Percentiles rank a stretch among this genome's conserved stretches.
These are phyloP conservation scores for Podospora bellae-mahoneyi DNA, from an alignment of 495 filamentous ascomycete species.

Conservation along the genomic window DNA sequence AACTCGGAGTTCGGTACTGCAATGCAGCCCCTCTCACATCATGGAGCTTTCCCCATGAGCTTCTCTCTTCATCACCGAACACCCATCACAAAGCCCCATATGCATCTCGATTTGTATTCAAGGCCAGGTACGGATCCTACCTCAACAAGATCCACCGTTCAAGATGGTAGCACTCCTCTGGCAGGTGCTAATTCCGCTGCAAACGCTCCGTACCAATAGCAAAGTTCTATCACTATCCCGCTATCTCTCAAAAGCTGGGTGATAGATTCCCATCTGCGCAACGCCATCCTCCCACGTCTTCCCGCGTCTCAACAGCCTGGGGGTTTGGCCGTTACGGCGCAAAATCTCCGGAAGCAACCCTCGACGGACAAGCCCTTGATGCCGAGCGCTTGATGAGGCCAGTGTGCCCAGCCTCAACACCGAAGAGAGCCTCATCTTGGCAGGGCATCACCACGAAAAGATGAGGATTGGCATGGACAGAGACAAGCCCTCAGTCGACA, in stretches of 20 bases:
- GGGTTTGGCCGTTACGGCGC: slow-evolving; percentile 3
- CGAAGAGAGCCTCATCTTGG: slow-evolving; percentile 6
- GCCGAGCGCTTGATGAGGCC: slow-evolving; percentile 9
- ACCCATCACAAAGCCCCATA: neutral
- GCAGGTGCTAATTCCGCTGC: slow-evolving; percentile 5
- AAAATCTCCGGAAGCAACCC: slow-evolving; percentile 13
- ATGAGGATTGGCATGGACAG: neutral
- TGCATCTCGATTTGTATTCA: neutral
- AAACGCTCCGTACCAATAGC: slow-evolving; percentile 10
- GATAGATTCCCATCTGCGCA: slow-evolving; percentile 8
- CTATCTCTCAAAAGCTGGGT: neutral
- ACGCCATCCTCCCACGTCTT: neutral
- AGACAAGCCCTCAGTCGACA: neutral
- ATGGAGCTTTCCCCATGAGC: neutral
- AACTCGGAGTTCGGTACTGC: neutral
- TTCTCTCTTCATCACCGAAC: neutral
- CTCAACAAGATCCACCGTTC: neutral
- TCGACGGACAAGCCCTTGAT: neutral
- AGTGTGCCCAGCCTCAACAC: neutral
- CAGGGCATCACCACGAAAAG: neutral
- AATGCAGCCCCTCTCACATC: neutral
- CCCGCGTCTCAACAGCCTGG: neutral
- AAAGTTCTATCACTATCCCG: slow-evolving; percentile 1
- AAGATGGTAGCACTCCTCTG: neutral
- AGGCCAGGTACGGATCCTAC: neutral